Percentiles rank a stretch among this genome's conserved stretches.
phyloP scores from a whole-genome alignment of 768 basidiomycete genomes.

The Lactarius sp. region DNA sequence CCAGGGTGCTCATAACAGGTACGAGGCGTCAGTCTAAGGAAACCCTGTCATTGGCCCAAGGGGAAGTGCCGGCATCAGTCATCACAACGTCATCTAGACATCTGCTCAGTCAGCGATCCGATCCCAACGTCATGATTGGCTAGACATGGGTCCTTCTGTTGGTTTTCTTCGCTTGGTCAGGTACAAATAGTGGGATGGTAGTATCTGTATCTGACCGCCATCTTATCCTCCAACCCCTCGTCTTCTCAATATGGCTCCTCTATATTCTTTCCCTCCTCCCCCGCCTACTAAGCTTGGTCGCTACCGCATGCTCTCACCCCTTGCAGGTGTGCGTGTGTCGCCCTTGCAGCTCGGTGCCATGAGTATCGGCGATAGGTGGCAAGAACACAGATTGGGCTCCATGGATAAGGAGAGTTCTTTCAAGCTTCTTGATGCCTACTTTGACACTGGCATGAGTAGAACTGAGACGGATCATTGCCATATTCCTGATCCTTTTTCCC shows the following conservation, averaged over 20 bases:
- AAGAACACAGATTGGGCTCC: constrained; percentile 34
- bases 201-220: background rate
- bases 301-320: constrained; percentile 39
- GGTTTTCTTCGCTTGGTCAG: too few species aligned
- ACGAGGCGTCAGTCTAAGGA: too few species aligned
- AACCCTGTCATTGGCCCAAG: too few species aligned
- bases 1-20: too few species aligned
- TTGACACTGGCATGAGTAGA: constrained; percentile 44
- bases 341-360: constrained; percentile 46
- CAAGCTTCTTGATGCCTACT: constrained; percentile 44
- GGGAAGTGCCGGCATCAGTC: too few species aligned
- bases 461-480: constrained; percentile 7
- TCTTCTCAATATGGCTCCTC: background rate
- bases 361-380: constrained; percentile 47
- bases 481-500: constrained; percentile 38
- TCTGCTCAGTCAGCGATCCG: too few species aligned
- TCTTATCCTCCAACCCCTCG: background rate
- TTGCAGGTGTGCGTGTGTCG: constrained; percentile 45
- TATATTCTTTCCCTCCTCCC: background rate
- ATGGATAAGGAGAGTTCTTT: constrained; percentile 42
- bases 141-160: too few species aligned
- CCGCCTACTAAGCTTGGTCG: constrained; percentile 28
- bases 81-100: too few species aligned
- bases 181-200: background rate
- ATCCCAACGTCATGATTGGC: too few species aligned